A percentile compares a stretch with the other conserved stretches of the same genome.
phyloP scores from a whole-genome alignment of 2,329 filamentous ascomycete genomes.

The Ustulina deusta region DNA sequence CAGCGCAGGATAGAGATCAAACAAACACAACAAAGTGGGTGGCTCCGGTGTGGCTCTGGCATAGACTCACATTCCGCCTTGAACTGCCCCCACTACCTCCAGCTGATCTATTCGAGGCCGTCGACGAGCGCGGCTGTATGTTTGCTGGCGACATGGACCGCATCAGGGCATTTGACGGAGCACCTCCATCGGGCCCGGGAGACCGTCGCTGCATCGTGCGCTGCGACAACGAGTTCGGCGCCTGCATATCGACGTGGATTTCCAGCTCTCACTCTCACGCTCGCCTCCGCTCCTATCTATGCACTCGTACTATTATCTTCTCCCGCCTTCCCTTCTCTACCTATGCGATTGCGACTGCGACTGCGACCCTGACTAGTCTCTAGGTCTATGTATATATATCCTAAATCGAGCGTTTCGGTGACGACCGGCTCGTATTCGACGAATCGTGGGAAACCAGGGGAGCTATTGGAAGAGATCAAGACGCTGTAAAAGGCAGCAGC shows the following conservation, averaged over 20 bases:
- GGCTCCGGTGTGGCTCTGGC: constrained; percentile 12
- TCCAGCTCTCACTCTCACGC: constrained; percentile 29
- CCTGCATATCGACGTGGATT: constrained; percentile 60
- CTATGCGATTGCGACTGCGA: constrained; percentile 25
- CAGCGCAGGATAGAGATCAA: constrained; percentile 22
- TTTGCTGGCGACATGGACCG: constrained; percentile 71
- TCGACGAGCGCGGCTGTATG: constrained; percentile 72
- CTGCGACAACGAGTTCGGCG: constrained; percentile 62
- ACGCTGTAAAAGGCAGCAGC: constrained; percentile 33
- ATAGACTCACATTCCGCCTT: constrained; percentile 69
- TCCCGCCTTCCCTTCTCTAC: constrained; percentile 18
- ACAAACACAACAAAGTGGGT: constrained; percentile 34
- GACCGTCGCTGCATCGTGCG: constrained; percentile 71
- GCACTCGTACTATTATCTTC: constrained; percentile 31
- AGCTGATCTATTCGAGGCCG: constrained; percentile 72
- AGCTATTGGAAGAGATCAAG: constrained; percentile 30
- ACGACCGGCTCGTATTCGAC: constrained; percentile 30
- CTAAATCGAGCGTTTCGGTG: constrained; percentile 33
- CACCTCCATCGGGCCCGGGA: constrained; percentile 71
- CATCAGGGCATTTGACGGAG: constrained; percentile 63
- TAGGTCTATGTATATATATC: constrained; percentile 39
- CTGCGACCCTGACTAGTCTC: constrained; percentile 19
- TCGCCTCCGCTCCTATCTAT: constrained; percentile 36
- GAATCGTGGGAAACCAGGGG: constrained; percentile 20
- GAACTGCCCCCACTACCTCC: constrained; percentile 55